These are phyloP conservation scores for Paramarasmius palmivorus DNA, from an alignment of 1,284 basidiomycete species.

Conservation along the genomic window DNA sequence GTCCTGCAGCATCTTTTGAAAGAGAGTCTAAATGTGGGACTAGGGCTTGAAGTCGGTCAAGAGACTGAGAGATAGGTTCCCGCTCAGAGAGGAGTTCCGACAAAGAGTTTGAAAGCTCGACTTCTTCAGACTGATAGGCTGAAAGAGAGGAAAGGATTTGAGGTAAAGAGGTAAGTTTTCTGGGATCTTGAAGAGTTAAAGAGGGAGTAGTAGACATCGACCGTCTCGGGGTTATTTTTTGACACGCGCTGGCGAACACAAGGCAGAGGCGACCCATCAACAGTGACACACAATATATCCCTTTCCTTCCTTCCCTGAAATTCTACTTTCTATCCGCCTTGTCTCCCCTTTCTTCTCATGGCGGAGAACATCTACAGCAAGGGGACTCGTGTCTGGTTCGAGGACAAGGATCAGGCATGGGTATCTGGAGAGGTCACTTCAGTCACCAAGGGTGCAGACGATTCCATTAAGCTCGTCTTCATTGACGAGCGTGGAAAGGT, in stretches of 20 bases:
- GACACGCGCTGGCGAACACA: no score
- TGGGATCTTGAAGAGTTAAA: constrained; percentile 32
- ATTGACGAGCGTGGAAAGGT: constrained; percentile 89
- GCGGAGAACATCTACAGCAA: constrained; percentile 86
- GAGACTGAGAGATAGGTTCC: constrained; percentile 65
- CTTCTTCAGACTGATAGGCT: constrained; percentile 76
- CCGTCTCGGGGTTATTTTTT: neutral
- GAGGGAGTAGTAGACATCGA: neutral
- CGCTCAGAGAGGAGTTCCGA: constrained; percentile 70
- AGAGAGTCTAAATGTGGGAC: constrained; percentile 66
- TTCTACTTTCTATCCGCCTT: constrained; percentile 3
- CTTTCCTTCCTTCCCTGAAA: neutral
- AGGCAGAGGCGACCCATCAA: neutral
- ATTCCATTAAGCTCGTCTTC: constrained; percentile 77
- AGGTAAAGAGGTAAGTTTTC: constrained; percentile 60
- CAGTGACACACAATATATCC: constrained; percentile 1
- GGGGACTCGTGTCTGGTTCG: constrained; percentile 85
- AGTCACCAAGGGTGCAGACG: constrained; percentile 60
- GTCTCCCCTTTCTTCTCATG: constrained; percentile 39
- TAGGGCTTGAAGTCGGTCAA: constrained; percentile 65
- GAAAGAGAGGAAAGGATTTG: constrained; percentile 74
- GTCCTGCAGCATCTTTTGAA: constrained; percentile 57
- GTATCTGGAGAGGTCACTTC: constrained; percentile 83
- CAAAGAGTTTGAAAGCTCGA: constrained; percentile 76
- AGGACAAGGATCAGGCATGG: constrained; percentile 93